Percentiles rank a stretch among this genome's conserved stretches.
Conservation (phyloP, 331 rosid genomes). For the Erythrophleum ivorense region DNA sequence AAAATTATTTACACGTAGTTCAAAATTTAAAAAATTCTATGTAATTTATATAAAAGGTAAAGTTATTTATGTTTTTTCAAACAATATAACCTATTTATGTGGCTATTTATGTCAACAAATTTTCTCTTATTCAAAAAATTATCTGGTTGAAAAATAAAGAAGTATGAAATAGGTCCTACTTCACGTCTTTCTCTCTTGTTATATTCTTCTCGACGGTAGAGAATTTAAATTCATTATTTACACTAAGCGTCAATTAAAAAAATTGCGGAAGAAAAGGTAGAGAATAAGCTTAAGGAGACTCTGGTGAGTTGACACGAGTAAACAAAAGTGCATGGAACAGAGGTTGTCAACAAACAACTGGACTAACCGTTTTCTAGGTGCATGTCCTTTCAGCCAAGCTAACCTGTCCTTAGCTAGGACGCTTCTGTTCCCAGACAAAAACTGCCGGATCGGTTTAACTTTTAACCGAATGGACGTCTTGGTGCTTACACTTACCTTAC, state of each 20-base stretch:
- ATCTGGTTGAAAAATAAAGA: no score
- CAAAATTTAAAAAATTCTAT: no score
- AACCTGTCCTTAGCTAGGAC: background rate
- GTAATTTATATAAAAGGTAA: no score
- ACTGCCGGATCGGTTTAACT: background rate
- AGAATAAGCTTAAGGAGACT: background rate
- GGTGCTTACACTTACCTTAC: background rate
- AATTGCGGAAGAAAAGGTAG: background rate
- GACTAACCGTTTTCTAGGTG: conserved; percentile 60
- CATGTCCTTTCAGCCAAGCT: conserved; percentile 40
- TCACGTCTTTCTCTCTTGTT: no score
- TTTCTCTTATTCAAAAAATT: no score
- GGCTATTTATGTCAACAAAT: no score
- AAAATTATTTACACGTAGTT: no score
- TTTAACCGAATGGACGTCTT: background rate
- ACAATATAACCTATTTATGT: no score
- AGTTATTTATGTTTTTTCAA: no score
- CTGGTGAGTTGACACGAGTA: conserved; percentile 36
- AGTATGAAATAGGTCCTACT: no score
- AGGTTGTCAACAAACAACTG: conserved; percentile 30
- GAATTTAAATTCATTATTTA: no score
- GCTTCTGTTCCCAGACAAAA: background rate
- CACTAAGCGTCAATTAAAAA: background rate
- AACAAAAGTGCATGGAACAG: conserved; percentile 34
- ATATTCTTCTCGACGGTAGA: no score